Percentiles rank a stretch among this genome's conserved stretches.
These are phyloP conservation scores for Pistacia atlantica DNA, from an alignment of 345 rosid species.

Conservation along the genomic window DNA sequence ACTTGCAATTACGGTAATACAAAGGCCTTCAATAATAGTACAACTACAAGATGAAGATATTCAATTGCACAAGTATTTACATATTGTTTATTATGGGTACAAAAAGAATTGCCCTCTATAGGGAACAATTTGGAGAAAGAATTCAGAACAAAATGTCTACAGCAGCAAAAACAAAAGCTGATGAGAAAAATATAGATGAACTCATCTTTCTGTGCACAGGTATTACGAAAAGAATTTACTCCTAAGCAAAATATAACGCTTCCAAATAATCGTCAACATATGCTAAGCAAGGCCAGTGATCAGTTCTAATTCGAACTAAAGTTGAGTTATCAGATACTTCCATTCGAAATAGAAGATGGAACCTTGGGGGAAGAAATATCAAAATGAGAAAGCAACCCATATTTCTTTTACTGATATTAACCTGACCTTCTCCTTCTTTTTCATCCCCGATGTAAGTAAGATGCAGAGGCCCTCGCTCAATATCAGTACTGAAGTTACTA, in stretches of 20 bases:
- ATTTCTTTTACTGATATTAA: slow-evolving; percentile 49
- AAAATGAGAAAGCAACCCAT: slow-evolving; percentile 69
- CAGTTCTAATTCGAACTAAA: slow-evolving; percentile 88
- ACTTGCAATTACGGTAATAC: no score
- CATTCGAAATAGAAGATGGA: slow-evolving; percentile 90
- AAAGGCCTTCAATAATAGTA: no score
- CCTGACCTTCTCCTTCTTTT: slow-evolving; percentile 44
- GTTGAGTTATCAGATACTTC: slow-evolving; percentile 82
- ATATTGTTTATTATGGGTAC: slow-evolving; percentile 20
- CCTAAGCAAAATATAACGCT: slow-evolving; percentile 62
- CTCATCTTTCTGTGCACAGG: slow-evolving; percentile 8
- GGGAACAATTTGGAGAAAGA: slow-evolving; percentile 21
- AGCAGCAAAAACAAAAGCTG: slow-evolving; percentile 16
- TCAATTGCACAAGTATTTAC: slow-evolving; percentile 21
- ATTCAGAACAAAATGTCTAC: slow-evolving; percentile 20
- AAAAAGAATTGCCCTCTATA: slow-evolving; percentile 10
- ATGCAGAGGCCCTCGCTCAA: slow-evolving; percentile 53
- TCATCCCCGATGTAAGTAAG: slow-evolving; percentile 67
- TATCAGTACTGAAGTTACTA: slow-evolving; percentile 22
- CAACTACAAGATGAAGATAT: not conserved
- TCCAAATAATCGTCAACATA: slow-evolving; percentile 94
- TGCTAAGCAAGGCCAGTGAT: slow-evolving; percentile 98
- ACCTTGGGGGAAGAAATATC: slow-evolving; percentile 92
- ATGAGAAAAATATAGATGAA: slow-evolving; percentile 6
- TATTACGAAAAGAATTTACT: slow-evolving; percentile 18